phyloP scores from a whole-genome alignment of 192 early-diverging fungal genomes.

The Gonapodya prolifera region DNA sequence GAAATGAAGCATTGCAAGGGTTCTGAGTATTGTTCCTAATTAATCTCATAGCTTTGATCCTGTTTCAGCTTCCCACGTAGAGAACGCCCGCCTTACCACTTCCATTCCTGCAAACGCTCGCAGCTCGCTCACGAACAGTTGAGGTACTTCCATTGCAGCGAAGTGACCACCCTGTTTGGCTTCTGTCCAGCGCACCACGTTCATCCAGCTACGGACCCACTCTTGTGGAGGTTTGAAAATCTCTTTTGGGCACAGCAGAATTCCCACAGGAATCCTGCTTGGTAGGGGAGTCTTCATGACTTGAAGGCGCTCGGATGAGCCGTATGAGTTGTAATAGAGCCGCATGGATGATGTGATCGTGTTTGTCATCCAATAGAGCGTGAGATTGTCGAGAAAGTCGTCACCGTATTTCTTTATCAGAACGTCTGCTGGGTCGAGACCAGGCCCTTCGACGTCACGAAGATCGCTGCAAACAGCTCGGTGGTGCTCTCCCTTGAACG shows the following conservation, averaged over 20 bases:
- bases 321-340: constrained; percentile 47
- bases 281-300: not conserved
- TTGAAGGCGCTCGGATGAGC: not conserved
- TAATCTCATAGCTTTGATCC: no score
- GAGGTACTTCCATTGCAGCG: constrained; percentile 43
- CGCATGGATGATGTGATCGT: constrained; percentile 47
- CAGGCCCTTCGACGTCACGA: not conserved
- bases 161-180: constrained; percentile 41
- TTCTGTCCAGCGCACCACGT: constrained; percentile 3
- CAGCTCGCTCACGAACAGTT: constrained; percentile 34
- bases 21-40: no score
- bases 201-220: constrained; percentile 12
- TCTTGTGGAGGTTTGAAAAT: constrained; percentile 28
- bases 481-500: not conserved
- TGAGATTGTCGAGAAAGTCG: constrained; percentile 33
- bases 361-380: constrained; percentile 48
- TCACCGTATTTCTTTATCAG: constrained; percentile 11
- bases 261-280: constrained; percentile 18
- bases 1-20: no score
- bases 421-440: not conserved
- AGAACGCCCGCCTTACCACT: not conserved
- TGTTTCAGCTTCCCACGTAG: no score
- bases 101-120: constrained; percentile 14
- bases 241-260: constrained; percentile 36
- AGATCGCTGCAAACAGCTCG: not conserved